Conservation (phyloP, 2,329 filamentous ascomycete genomes). For the Pestalotiopsis sp. region DNA sequence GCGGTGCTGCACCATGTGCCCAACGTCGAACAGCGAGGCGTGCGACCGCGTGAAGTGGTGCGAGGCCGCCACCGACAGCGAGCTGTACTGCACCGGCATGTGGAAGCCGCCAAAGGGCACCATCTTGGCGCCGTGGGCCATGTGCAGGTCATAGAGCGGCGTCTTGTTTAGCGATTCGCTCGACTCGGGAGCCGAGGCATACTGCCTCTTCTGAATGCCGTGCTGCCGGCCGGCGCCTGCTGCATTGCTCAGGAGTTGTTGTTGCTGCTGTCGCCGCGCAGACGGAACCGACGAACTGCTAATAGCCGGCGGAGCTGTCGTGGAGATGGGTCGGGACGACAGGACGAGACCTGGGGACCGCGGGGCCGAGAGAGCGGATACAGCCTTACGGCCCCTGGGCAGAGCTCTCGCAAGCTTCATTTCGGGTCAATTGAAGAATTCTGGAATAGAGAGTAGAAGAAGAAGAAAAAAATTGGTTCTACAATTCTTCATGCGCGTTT, state of each 20-base stretch:
- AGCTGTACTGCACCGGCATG: slow-evolving; percentile 90
- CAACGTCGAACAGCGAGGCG: slow-evolving; percentile 92
- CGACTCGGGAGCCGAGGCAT: slow-evolving; percentile 22
- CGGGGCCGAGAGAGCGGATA: slow-evolving; percentile 8
- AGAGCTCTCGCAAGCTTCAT: slow-evolving; percentile 23
- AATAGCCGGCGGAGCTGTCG: not conserved
- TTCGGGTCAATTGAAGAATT: slow-evolving; percentile 18
- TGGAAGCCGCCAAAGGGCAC: slow-evolving; percentile 92
- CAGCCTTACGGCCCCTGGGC: not conserved
- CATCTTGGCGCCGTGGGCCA: slow-evolving; percentile 84
- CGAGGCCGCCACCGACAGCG: slow-evolving; percentile 77
- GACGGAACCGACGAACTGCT: not conserved
- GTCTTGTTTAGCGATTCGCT: slow-evolving; percentile 57
- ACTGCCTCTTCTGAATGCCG: slow-evolving; percentile 18
- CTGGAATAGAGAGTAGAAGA: not conserved
- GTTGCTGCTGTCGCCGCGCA: not conserved
- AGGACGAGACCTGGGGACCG: slow-evolving; percentile 4
- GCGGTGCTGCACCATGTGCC: slow-evolving; percentile 93
- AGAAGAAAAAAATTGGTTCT: not conserved
- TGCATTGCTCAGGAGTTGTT: not conserved
- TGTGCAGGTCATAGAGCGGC: slow-evolving; percentile 77
- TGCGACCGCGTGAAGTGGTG: slow-evolving; percentile 88
- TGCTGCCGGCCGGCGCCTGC: not conserved
- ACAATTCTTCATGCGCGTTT: not conserved
- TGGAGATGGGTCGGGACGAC: slow-evolving; percentile 2